Conservation (phyloP, 768 basidiomycete genomes). For the Sutorius australiensis region DNA sequence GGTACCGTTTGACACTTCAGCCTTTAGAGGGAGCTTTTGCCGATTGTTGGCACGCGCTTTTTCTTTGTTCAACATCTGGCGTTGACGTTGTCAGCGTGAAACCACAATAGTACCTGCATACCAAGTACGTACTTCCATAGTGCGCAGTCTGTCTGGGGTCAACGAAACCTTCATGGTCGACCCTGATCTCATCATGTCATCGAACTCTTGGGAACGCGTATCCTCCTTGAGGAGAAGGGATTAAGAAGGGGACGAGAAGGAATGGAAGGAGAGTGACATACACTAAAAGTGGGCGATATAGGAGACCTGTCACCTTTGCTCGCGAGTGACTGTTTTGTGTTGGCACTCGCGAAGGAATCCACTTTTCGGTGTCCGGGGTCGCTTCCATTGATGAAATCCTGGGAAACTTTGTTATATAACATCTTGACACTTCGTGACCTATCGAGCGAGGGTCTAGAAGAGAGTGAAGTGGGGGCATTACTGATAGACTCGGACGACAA, state of each 20-base stretch:
- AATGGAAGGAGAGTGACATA: constrained; percentile 18
- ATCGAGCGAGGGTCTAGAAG: constrained; percentile 58
- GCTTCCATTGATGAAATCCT: constrained; percentile 39
- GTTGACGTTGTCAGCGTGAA: constrained; percentile 3
- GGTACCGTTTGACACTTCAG: constrained; percentile 23
- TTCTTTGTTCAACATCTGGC: constrained; percentile 71
- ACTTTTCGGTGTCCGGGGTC: constrained; percentile 53
- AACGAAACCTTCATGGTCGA: constrained; percentile 94
- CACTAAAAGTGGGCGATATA: constrained; percentile 34
- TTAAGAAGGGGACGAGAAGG: background rate
- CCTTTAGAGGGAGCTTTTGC: constrained; percentile 20
- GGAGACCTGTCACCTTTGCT: constrained; percentile 33
- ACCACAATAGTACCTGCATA: constrained; percentile 17
- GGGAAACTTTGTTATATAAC: constrained; percentile 43
- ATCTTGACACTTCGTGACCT: constrained; percentile 60
- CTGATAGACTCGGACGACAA: constrained; percentile 40
- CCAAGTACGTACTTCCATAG: constrained; percentile 75
- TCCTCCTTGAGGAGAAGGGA: constrained; percentile 41
- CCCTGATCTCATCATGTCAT: constrained; percentile 85
- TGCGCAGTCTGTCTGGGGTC: constrained; percentile 89
- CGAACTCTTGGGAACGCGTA: constrained; percentile 74
- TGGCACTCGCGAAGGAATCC: constrained; percentile 51
- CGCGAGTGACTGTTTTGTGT: constrained; percentile 37
- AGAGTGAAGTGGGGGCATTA: constrained; percentile 18
- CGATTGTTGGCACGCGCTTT: constrained; percentile 41